phyloP scores from a whole-genome alignment of 208 protist species.

The Trypanosoma melophagium region DNA sequence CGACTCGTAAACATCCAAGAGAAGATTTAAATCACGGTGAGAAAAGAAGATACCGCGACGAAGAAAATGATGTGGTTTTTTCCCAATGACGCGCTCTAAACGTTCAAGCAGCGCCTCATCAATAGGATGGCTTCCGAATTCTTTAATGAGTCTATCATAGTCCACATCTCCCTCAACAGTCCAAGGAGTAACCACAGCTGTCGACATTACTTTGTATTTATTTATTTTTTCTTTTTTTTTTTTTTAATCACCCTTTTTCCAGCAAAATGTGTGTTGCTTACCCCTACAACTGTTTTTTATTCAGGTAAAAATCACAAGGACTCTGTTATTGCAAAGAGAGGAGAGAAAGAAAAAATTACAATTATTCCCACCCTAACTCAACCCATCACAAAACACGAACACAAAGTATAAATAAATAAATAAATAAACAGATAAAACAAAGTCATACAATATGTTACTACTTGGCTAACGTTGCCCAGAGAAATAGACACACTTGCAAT shows the following conservation, averaged over 20 bases:
- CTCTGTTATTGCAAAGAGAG: background rate
- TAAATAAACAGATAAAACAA: no score
- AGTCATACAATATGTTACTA: no score
- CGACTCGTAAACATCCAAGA: constrained; percentile 97
- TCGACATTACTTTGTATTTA: constrained; percentile 21
- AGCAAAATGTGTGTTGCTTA: background rate
- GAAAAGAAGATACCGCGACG: constrained; percentile 98
- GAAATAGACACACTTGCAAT: no score
- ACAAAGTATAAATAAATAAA: no score
- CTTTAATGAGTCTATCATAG: constrained; percentile 93
- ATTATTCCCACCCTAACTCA: background rate
- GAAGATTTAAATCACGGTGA: constrained; percentile 96
- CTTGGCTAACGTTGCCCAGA: no score
- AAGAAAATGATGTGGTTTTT: constrained; percentile 87
- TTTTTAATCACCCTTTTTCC: constrained; percentile 17
- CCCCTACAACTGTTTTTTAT: background rate
- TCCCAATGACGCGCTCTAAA: constrained; percentile 85
- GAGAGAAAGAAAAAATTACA: constrained; percentile 15
- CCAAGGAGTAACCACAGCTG: constrained; percentile 89
- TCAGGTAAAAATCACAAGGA: background rate
- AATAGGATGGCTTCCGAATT: constrained; percentile 90
- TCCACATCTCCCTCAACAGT: constrained; percentile 92
- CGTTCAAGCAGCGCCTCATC: constrained; percentile 80
- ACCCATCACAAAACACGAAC: no score
- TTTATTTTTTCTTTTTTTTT: constrained; percentile 1